phyloP scores from a whole-genome alignment of 1,284 basidiomycete species.

The Microbotryum intermedium region DNA sequence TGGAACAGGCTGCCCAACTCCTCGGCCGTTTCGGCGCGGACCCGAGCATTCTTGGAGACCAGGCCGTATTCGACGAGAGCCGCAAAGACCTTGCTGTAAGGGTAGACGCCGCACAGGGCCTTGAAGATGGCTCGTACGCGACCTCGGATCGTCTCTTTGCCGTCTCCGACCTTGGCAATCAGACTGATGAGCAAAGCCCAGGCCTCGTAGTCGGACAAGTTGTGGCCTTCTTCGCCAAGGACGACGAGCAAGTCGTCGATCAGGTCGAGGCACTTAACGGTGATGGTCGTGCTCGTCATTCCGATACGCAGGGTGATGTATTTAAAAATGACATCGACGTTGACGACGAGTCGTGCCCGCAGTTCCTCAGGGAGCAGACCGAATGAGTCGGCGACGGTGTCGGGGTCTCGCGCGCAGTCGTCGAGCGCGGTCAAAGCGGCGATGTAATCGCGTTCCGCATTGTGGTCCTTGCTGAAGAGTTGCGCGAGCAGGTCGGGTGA shows the following conservation, averaged over 20 bases:
- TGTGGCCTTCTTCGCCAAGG: constrained; percentile 63
- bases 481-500: constrained; percentile 66
- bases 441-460: constrained; percentile 86
- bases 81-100: constrained; percentile 82
- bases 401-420: constrained; percentile 54
- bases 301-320: constrained; percentile 85
- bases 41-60: constrained; percentile 80
- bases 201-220: constrained; percentile 81
- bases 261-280: constrained; percentile 81
- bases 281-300: constrained; percentile 86
- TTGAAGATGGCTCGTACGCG: constrained; percentile 46
- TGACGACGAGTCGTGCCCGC: constrained; percentile 68
- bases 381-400: constrained; percentile 53
- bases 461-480: constrained; percentile 93
- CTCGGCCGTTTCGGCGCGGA: constrained; percentile 73
- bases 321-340: constrained; percentile 86
- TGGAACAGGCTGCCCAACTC: constrained; percentile 70
- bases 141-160: constrained; percentile 42
- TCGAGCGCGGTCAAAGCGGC: constrained; percentile 62
- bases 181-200: constrained; percentile 82
- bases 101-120: constrained; percentile 55
- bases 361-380: constrained; percentile 51
- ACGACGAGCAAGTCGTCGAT: constrained; percentile 67
- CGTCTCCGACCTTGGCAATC: constrained; percentile 64
- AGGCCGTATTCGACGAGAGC: constrained; percentile 75